Percentiles rank a stretch among this genome's conserved stretches.
Evolutionary conservation across 768 basidiomycete genomes (phyloP).

Genomic region (Podaxis sp.): DNA sequence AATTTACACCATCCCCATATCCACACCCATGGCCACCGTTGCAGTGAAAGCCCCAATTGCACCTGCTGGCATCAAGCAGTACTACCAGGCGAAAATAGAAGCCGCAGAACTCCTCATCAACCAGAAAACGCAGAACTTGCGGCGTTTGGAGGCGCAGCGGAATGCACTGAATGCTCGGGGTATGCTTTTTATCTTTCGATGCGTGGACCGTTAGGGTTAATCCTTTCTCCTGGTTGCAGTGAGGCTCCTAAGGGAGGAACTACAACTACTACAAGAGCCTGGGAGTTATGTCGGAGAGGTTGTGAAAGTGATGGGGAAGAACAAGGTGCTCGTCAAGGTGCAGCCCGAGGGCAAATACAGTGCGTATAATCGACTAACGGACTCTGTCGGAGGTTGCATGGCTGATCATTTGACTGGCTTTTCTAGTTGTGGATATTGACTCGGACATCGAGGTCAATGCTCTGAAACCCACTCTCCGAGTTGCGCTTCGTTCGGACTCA

Average conservation of each 20-base stretch:
- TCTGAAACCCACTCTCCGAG: slow-evolving; percentile 84
- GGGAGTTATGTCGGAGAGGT: slow-evolving; percentile 98
- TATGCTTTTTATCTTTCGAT: slow-evolving; percentile 26
- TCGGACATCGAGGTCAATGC: slow-evolving; percentile 76
- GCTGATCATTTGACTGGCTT: not conserved
- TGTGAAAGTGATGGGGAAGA: slow-evolving; percentile 99
- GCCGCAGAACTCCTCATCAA: slow-evolving; percentile 90
- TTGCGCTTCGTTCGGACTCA: slow-evolving; percentile 93
- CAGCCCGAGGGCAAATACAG: slow-evolving; percentile 99
- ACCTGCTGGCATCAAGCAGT: slow-evolving; percentile 76
- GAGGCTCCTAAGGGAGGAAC: slow-evolving; percentile 84
- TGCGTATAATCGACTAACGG: slow-evolving; percentile 38
- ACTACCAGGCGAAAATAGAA: slow-evolving; percentile 97
- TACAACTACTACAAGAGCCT: slow-evolving; percentile 91
- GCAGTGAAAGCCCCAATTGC: slow-evolving; percentile 37
- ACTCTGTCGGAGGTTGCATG: not conserved
- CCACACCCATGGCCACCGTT: slow-evolving; percentile 30
- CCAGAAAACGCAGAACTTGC: slow-evolving; percentile 93
- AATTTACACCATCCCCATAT: not conserved
- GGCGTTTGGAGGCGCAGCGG: slow-evolving; percentile 93
- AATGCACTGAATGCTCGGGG: slow-evolving; percentile 97
- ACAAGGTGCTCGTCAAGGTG: slow-evolving; percentile 96
- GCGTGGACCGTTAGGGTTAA: not conserved
- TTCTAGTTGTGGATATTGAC: slow-evolving; percentile 89
- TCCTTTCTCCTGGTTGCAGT: slow-evolving; percentile 44